Percentiles rank a stretch among this genome's conserved stretches.
Conservation (phyloP, 768 basidiomycete genomes). For the Calocera viscosa region DNA sequence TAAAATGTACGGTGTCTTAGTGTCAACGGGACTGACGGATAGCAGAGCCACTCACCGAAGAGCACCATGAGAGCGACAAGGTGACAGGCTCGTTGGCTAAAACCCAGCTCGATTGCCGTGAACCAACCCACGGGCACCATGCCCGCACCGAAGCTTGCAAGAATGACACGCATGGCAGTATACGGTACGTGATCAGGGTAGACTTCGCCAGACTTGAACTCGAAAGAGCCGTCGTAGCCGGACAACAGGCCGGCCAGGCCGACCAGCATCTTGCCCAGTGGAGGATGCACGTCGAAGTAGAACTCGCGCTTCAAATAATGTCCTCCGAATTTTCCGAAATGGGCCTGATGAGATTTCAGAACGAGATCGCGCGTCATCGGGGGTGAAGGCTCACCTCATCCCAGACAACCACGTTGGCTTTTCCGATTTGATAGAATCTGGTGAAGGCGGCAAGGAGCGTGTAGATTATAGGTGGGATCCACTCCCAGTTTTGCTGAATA, state of each 20-base stretch:
- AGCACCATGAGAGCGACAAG: conserved; percentile 88
- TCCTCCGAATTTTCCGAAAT: conserved; percentile 98
- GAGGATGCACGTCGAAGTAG: conserved; percentile 98
- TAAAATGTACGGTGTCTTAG: conserved; percentile 25
- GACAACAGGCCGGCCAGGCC: conserved; percentile 81
- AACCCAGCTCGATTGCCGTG: conserved; percentile 84
- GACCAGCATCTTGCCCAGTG: conserved; percentile 97
- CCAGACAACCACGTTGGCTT: conserved; percentile 80
- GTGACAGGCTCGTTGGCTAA: conserved; percentile 82
- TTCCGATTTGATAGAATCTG: conserved; percentile 84
- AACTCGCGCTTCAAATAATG: conserved; percentile 98
- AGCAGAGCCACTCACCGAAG: conserved; percentile 45
- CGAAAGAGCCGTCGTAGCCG: conserved; percentile 84
- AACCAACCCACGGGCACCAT: conserved; percentile 97
- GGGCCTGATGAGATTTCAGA: conserved; percentile 40
- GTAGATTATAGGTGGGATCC: conserved; percentile 69
- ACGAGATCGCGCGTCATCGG: background rate
- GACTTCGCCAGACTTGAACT: conserved; percentile 80
- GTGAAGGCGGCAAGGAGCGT: conserved; percentile 92
- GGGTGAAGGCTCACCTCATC: conserved; percentile 53
- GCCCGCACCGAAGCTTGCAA: conserved; percentile 86
- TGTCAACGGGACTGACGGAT: background rate
- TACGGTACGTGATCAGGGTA: conserved; percentile 83
- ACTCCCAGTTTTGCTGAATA: conserved; percentile 64
- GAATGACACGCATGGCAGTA: conserved; percentile 87